Evolutionary conservation across 441 rosid genomes (phyloP).

Genomic region (Adansonia rubrostipa): DNA sequence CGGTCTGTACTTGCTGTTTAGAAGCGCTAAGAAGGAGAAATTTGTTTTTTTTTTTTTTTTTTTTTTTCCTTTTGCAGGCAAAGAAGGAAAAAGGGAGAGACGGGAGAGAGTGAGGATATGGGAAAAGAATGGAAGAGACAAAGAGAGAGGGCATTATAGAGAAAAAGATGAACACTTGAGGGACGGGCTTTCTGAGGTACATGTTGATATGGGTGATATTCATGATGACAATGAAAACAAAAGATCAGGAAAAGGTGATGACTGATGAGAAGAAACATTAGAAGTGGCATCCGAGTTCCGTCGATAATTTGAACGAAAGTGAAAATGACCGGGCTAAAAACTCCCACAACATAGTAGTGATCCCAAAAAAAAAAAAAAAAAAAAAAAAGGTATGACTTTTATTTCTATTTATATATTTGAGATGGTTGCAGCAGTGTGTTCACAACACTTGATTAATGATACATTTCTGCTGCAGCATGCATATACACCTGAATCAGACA

Average conservation of each 20-base stretch:
- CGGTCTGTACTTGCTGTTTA: too few species aligned
- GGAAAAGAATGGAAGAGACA: constrained; percentile 57
- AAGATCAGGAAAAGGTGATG: constrained; percentile 53
- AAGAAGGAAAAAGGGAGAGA: constrained; percentile 57
- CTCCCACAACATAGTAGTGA: constrained; percentile 45
- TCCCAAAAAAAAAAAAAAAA: constrained; percentile 35
- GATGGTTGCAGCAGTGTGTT: background rate
- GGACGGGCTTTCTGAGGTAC: constrained; percentile 43
- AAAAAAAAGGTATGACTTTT: constrained; percentile 49
- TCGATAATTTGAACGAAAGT: constrained; percentile 43
- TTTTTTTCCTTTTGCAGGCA: constrained; percentile 39
- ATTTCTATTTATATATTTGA: constrained; percentile 8
- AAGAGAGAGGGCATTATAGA: constrained; percentile 50
- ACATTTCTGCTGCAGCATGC: constrained; percentile 41
- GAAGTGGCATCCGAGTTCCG: constrained; percentile 45
- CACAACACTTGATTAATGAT: background rate
- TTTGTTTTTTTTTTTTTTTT: too few species aligned
- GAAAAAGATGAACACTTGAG: constrained; percentile 51
- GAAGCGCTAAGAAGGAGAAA: too few species aligned
- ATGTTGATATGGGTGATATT: constrained; percentile 42
- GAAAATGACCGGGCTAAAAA: constrained; percentile 47
- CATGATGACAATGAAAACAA: constrained; percentile 41
- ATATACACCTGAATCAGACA: constrained; percentile 55
- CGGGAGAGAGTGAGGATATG: constrained; percentile 53
- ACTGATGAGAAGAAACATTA: constrained; percentile 42